phyloP scores from a whole-genome alignment of 1,284 basidiomycete species.

The Anthracocystis setariae region DNA sequence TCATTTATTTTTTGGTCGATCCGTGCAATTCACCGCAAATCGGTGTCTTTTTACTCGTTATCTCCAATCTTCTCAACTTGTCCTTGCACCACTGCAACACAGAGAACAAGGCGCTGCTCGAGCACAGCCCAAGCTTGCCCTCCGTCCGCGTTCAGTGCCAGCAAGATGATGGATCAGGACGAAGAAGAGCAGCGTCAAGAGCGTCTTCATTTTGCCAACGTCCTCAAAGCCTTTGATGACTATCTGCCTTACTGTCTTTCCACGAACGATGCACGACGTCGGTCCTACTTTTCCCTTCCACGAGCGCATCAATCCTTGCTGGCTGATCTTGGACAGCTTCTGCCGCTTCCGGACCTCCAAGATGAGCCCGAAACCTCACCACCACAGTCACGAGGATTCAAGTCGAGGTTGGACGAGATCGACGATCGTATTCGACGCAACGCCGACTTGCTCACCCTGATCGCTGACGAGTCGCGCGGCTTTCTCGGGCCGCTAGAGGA shows the following conservation, averaged over 20 bases:
- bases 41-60: no score
- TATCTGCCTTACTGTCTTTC: constrained; percentile 63
- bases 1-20: no score
- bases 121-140: background rate
- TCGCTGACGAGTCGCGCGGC: constrained; percentile 56
- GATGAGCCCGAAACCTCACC: background rate
- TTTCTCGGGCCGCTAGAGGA: constrained; percentile 55
- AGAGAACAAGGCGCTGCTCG: background rate
- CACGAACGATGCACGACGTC: constrained; percentile 56
- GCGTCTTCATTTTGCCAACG: constrained; percentile 58
- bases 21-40: no score
- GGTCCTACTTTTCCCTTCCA: constrained; percentile 55
- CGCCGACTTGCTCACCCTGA: constrained; percentile 56
- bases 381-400: constrained; percentile 34
- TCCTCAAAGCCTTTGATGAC: constrained; percentile 60
- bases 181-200: constrained; percentile 46
- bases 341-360: constrained; percentile 46
- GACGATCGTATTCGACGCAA: constrained; percentile 66
- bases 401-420: constrained; percentile 58
- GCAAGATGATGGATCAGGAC: constrained; percentile 7
- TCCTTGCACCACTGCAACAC: no score
- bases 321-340: constrained; percentile 26
- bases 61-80: no score
- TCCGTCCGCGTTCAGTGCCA: background rate
- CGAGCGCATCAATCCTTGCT: constrained; percentile 59